Conservation (phyloP, 2,329 filamentous ascomycete genomes). For the Epichloe amarillans region DNA sequence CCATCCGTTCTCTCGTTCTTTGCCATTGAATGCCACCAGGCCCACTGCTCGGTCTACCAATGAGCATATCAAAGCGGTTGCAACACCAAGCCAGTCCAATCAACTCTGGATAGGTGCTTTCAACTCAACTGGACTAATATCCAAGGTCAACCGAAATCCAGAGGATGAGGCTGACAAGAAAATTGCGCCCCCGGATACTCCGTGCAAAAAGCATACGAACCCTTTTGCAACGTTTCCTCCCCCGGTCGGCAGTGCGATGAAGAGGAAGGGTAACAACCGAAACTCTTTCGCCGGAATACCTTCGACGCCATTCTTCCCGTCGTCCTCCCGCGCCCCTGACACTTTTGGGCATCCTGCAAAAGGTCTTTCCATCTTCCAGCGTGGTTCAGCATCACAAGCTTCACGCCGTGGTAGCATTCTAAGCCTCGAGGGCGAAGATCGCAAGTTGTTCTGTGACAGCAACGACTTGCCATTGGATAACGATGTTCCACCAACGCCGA, state of each 20-base stretch:
- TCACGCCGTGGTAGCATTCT: conserved; percentile 55
- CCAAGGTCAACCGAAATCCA: conserved; percentile 78
- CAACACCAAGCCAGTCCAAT: conserved; percentile 31
- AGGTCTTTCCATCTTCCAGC: conserved; percentile 54
- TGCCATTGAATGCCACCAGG: conserved; percentile 25
- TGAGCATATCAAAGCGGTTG: conserved; percentile 19
- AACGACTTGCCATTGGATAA: conserved; percentile 21
- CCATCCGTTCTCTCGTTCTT: conserved; percentile 25
- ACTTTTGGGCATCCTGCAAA: conserved; percentile 43
- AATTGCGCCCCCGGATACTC: conserved; percentile 81
- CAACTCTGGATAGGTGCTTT: conserved; percentile 74
- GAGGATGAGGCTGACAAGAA: conserved; percentile 52
- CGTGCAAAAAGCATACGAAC: conserved; percentile 75
- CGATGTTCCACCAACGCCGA: conserved; percentile 87
- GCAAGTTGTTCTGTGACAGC: conserved; percentile 28
- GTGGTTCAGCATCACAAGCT: conserved; percentile 31
- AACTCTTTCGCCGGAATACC: conserved; percentile 61
- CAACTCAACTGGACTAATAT: conserved; percentile 87
- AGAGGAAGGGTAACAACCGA: conserved; percentile 46
- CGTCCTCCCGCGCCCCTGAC: conserved; percentile 32
- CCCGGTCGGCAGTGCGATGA: conserved; percentile 45
- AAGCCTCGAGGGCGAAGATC: conserved; percentile 69
- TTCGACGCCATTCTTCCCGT: conserved; percentile 66
- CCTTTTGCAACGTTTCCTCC: conserved; percentile 55
- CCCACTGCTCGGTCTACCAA: conserved; percentile 17